Conservation (phyloP, 805 yeast species). For the Zygoascus flipseniorum region DNA sequence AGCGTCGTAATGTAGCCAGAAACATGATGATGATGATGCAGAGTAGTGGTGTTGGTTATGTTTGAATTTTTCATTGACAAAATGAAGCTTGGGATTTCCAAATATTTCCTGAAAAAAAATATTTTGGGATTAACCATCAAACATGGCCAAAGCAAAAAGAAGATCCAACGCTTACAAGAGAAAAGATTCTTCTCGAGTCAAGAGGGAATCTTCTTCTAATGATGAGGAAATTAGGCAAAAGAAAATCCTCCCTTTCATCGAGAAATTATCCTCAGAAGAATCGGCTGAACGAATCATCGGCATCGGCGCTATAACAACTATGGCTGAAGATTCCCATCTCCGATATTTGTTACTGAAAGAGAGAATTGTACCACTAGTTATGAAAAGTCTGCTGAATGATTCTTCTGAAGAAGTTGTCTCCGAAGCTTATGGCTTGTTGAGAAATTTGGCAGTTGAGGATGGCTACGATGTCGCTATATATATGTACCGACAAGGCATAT, state of each 20-base stretch:
- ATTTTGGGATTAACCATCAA: background rate
- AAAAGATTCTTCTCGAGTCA: slow-evolving; percentile 4
- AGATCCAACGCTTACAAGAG: slow-evolving; percentile 27
- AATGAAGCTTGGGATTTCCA: background rate
- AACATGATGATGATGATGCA: background rate
- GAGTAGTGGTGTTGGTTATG: background rate
- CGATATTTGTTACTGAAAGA: slow-evolving; percentile 63
- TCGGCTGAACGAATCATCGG: slow-evolving; percentile 76
- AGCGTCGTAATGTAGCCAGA: background rate
- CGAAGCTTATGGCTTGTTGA: slow-evolving; percentile 70
- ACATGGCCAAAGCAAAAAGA: slow-evolving; percentile 15
- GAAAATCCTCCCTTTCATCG: slow-evolving; percentile 60
- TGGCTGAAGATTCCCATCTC: slow-evolving; percentile 60
- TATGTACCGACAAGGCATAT: slow-evolving; percentile 70
- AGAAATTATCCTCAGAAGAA: slow-evolving; percentile 50
- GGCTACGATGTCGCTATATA: slow-evolving; percentile 74
- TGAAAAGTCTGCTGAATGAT: slow-evolving; percentile 61
- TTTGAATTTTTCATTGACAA: background rate
- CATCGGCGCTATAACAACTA: slow-evolving; percentile 57
- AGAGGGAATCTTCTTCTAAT: slow-evolving; percentile 17
- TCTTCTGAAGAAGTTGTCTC: slow-evolving; percentile 66
- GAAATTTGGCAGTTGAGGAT: slow-evolving; percentile 76
- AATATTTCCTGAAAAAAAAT: background rate
- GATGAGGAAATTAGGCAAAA: slow-evolving; percentile 44
- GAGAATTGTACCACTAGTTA: slow-evolving; percentile 51